phyloP scores from a whole-genome alignment of 2,329 filamentous ascomycete species.

The Alternaria hordeiaustralica region DNA sequence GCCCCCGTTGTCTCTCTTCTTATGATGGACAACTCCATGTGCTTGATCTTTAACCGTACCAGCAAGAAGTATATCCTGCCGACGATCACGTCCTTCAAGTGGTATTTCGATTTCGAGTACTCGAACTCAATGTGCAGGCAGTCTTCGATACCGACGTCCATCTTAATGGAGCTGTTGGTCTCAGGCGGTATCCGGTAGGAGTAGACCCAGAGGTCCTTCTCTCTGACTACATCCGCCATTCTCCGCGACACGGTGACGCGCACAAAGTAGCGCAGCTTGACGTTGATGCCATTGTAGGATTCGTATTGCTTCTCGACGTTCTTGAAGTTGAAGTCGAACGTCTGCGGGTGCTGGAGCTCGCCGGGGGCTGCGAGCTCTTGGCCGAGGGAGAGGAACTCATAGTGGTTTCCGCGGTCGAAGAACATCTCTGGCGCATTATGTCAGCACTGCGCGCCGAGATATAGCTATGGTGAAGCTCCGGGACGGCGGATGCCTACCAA shows the following conservation, averaged over 20 bases:
- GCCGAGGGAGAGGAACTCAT: slow-evolving; percentile 96
- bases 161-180: slow-evolving; percentile 98
- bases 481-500: slow-evolving; percentile 65
- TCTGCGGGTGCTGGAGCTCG: slow-evolving; percentile 98
- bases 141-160: slow-evolving; percentile 99
- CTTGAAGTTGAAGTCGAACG: slow-evolving; percentile 99
- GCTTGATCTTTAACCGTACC: slow-evolving; percentile 97
- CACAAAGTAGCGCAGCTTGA: slow-evolving; percentile 97
- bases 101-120: slow-evolving; percentile 99
- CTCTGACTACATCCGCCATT: slow-evolving; percentile 97
- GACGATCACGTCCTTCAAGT: slow-evolving; percentile 98
- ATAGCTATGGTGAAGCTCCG: background rate
- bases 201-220: slow-evolving; percentile 99
- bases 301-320: slow-evolving; percentile 99
- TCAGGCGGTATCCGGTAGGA: slow-evolving; percentile 97
- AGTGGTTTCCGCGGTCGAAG: slow-evolving; percentile 98
- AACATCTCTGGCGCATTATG: slow-evolving; percentile 80
- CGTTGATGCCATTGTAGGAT: slow-evolving; percentile 99
- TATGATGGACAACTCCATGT: slow-evolving; percentile 99
- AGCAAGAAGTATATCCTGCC: slow-evolving; percentile 98
- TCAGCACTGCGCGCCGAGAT: slow-evolving; percentile 17
- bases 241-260: slow-evolving; percentile 94
- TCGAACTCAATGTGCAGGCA: slow-evolving; percentile 99
- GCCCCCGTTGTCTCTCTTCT: slow-evolving; percentile 94
- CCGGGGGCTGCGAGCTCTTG: slow-evolving; percentile 96